phyloP scores from a whole-genome alignment of 306 rosid species.

The Fragaria nilgerrensis region DNA sequence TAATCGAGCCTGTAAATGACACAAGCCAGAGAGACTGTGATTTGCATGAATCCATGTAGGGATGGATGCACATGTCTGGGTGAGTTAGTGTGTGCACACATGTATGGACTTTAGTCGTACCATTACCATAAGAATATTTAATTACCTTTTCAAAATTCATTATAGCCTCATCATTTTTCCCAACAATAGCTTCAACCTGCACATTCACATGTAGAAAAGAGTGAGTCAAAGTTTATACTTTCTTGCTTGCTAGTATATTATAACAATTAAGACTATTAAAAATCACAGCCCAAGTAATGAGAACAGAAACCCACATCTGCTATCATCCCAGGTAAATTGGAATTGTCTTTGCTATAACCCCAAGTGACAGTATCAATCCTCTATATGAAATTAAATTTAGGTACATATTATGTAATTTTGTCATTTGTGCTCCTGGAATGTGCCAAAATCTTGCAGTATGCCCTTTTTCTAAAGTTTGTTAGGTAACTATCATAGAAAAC shows the following conservation, averaged over 20 bases:
- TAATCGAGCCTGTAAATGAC: conserved; percentile 72
- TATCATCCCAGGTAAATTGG: conserved; percentile 1
- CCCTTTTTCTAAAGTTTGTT: neutral
- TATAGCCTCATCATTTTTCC: conserved; percentile 95
- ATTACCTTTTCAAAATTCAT: conserved; percentile 91
- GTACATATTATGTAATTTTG: neutral
- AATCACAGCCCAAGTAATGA: neutral
- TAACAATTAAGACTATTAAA: conserved; percentile 26
- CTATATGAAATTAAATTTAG: neutral
- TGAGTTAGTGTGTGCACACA: neutral
- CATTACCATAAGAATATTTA: conserved; percentile 14
- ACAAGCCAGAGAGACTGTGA: conserved; percentile 23
- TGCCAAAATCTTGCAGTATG: neutral
- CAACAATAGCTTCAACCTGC: conserved; percentile 93
- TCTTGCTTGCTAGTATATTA: conserved; percentile 8
- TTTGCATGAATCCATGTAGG: neutral
- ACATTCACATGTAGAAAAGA: conserved; percentile 21
- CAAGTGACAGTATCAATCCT: neutral
- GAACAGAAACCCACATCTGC: neutral
- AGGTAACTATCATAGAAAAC: neutral
- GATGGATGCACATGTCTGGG: neutral
- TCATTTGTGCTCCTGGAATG: neutral
- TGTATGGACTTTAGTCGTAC: neutral
- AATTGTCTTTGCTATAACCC: neutral
- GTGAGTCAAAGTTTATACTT: conserved; percentile 8